phyloP scores from a whole-genome alignment of 768 basidiomycete genomes.

The Phlebiopsis gigantea region DNA sequence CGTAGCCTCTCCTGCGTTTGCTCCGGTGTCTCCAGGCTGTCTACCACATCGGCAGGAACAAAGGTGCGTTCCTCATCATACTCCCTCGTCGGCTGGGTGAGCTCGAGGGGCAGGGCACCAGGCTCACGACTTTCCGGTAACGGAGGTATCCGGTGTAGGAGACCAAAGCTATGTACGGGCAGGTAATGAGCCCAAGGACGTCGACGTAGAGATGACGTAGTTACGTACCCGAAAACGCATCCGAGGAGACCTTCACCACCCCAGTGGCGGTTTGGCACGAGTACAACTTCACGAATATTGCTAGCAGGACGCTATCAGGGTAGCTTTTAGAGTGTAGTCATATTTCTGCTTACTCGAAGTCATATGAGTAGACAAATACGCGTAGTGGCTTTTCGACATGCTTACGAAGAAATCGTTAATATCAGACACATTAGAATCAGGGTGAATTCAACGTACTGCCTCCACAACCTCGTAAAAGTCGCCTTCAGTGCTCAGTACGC shows the following conservation, averaged over 20 bases:
- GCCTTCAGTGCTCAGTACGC: constrained; percentile 82
- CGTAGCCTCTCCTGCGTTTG: constrained; percentile 18
- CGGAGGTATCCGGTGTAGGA: constrained; percentile 89
- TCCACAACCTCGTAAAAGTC: constrained; percentile 98
- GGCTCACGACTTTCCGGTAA: constrained; percentile 56
- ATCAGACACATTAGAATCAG: background rate
- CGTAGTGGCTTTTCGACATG: constrained; percentile 91
- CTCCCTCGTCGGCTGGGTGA: constrained; percentile 43
- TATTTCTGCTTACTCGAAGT: constrained; percentile 41
- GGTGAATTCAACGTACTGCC: constrained; percentile 48
- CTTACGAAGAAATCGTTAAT: constrained; percentile 32
- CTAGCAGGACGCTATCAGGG: constrained; percentile 34
- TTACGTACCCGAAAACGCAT: constrained; percentile 86
- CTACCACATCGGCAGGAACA: constrained; percentile 70
- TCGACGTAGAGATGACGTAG: background rate
- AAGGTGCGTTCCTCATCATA: constrained; percentile 65
- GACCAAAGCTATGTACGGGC: constrained; percentile 65
- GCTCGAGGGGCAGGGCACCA: constrained; percentile 51
- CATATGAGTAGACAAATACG: constrained; percentile 94
- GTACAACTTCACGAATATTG: constrained; percentile 85
- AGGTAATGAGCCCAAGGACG: background rate
- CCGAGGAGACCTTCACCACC: constrained; percentile 94
- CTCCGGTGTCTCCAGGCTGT: constrained; percentile 29
- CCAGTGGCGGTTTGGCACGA: constrained; percentile 96
- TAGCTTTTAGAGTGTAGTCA: background rate